Conservation (phyloP, 495 filamentous ascomycete genomes). For the Podospora tetraspora region DNA sequence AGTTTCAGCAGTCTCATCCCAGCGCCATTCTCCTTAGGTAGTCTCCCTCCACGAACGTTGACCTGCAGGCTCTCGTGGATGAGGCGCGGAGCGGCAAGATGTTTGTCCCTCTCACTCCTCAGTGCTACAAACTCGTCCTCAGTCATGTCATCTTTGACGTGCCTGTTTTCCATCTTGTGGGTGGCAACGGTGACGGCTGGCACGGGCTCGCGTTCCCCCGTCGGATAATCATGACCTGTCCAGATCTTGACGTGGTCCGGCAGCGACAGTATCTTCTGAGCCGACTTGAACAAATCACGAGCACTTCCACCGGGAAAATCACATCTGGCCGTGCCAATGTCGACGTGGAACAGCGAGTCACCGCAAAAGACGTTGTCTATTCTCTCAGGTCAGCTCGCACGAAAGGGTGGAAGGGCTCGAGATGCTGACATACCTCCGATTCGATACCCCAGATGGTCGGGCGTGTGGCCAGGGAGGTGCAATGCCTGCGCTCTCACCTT, state of each 20-base stretch:
- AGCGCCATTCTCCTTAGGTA: neutral
- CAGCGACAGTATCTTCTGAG: slow-evolving; percentile 41
- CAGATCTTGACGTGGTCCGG: slow-evolving; percentile 45
- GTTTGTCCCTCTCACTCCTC: slow-evolving; percentile 42
- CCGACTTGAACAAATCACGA: slow-evolving; percentile 40
- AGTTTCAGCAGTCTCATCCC: neutral
- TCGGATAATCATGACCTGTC: slow-evolving; percentile 50
- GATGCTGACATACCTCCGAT: slow-evolving; percentile 38
- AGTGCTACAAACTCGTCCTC: slow-evolving; percentile 47
- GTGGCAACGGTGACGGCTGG: slow-evolving; percentile 47
- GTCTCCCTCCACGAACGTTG: neutral
- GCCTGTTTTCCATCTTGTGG: slow-evolving; percentile 48
- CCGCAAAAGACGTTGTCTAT: slow-evolving; percentile 53
- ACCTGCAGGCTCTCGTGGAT: neutral
- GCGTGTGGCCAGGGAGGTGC: slow-evolving; percentile 58
- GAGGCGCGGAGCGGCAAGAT: neutral
- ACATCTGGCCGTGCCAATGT: slow-evolving; percentile 53
- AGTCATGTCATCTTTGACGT: slow-evolving; percentile 39
- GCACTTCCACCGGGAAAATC: slow-evolving; percentile 56
- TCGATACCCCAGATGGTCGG: slow-evolving; percentile 56
- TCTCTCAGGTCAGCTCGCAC: neutral
- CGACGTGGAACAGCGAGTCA: slow-evolving; percentile 55
- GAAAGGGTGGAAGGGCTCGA: neutral
- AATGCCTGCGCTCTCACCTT: slow-evolving; percentile 40
- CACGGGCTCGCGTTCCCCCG: slow-evolving; percentile 26